phyloP scores from a whole-genome alignment of 169 alveolate species.

The Plasmodium reichenowi region DNA sequence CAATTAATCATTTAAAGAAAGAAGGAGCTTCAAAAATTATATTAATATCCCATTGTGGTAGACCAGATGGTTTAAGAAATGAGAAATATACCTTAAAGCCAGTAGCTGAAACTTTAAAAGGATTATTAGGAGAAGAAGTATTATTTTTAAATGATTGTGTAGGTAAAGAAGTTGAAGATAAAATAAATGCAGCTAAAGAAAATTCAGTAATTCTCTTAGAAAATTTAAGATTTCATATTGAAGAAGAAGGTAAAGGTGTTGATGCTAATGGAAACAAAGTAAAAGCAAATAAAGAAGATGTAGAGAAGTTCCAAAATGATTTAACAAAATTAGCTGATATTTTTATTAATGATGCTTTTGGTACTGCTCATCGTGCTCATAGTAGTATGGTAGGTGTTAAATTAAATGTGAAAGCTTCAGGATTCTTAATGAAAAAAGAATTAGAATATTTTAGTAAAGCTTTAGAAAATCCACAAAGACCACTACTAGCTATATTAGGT shows the following conservation, averaged over 20 bases:
- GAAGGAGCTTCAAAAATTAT: constrained; percentile 94
- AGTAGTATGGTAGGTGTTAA: constrained; percentile 97
- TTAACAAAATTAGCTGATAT: constrained; percentile 95
- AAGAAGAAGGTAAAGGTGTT: constrained; percentile 98
- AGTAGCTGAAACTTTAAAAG: constrained; percentile 92
- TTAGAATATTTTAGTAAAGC: constrained; percentile 96
- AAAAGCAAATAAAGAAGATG: constrained; percentile 89
- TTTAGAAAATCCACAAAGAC: constrained; percentile 95
- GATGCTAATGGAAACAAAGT: constrained; percentile 93
- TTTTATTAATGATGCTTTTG: constrained; percentile 98
- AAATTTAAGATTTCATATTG: constrained; percentile 97
- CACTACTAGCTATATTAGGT: constrained; percentile 96
- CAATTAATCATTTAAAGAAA: constrained; percentile 93
- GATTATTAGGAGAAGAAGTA: constrained; percentile 89
- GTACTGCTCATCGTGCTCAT: constrained; percentile 99
- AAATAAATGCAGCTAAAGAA: constrained; percentile 88
- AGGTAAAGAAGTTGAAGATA: constrained; percentile 93
- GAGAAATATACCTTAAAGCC: constrained; percentile 93
- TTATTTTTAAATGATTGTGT: constrained; percentile 95
- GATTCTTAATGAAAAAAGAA: constrained; percentile 95
- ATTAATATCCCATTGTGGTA: constrained; percentile 96
- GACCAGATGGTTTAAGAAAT: constrained; percentile 96
- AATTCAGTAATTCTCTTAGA: constrained; percentile 95
- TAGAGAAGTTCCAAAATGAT: constrained; percentile 91
- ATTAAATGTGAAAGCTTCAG: constrained; percentile 93